Evolutionary conservation across 2,329 filamentous ascomycete species (phyloP).

Genomic region (Aspergillus sp.): DNA sequence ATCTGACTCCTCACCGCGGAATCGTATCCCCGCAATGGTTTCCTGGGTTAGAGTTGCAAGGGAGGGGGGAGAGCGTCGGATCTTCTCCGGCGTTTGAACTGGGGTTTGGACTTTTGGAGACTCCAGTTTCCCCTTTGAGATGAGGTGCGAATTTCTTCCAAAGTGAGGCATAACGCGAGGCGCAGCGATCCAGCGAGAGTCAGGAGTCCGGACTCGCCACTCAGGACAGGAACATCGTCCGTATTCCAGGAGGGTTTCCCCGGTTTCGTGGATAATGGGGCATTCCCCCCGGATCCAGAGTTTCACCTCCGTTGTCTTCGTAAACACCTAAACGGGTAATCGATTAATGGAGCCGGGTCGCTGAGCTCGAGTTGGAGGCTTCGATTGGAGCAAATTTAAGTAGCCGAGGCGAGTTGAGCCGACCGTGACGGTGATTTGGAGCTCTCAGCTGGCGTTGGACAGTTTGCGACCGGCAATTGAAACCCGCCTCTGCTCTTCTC

Average conservation of each 20-base stretch:
- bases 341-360: background rate
- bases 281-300: background rate
- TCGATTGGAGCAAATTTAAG: background rate
- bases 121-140: background rate
- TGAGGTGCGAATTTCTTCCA: background rate
- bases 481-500: too few species aligned
- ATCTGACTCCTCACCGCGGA: slow-evolving; percentile 3
- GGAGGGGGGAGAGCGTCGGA: background rate
- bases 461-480: background rate
- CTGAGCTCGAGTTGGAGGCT: background rate
- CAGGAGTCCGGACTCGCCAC: background rate
- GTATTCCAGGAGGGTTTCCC: background rate
- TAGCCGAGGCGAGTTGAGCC: background rate
- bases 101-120: background rate
- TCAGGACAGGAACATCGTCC: background rate
- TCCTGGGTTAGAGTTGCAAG: slow-evolving; percentile 1
- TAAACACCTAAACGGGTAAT: background rate
- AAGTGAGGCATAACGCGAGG: background rate
- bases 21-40: background rate
- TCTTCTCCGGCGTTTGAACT: background rate
- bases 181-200: too few species aligned
- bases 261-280: too few species aligned
- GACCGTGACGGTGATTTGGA: background rate
- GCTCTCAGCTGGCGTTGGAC: too few species aligned
- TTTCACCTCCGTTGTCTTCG: background rate